Evolutionary conservation across 345 rosid genomes (phyloP).

Genomic region (Citrus reticulata): DNA sequence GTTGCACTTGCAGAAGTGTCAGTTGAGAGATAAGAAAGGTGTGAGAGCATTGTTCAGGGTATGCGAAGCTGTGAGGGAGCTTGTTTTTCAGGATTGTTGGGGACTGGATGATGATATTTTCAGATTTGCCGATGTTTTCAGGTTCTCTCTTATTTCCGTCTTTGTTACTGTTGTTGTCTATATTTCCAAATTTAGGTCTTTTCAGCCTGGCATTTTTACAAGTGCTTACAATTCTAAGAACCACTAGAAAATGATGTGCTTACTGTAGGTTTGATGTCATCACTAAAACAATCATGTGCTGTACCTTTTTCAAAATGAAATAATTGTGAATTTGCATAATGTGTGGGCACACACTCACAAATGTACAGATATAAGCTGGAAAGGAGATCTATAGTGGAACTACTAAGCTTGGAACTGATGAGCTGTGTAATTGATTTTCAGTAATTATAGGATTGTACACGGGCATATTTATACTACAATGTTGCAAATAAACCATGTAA

Average conservation of each 20-base stretch:
- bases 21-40: slow-evolving; percentile 53
- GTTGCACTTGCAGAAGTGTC: slow-evolving; percentile 80
- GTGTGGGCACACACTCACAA: neutral
- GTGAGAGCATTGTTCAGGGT: slow-evolving; percentile 67
- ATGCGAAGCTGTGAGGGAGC: slow-evolving; percentile 64
- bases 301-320: neutral
- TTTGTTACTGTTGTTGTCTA: slow-evolving; percentile 5
- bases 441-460: neutral
- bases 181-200: neutral
- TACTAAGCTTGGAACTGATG: neutral
- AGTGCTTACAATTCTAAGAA: neutral
- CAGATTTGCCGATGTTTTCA: slow-evolving; percentile 51
- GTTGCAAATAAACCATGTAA: neutral
- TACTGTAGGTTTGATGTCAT: neutral
- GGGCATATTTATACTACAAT: neutral
- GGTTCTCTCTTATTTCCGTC: slow-evolving; percentile 41
- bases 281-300: neutral
- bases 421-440: neutral
- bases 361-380: neutral
- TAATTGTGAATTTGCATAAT: neutral
- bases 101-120: slow-evolving; percentile 78
- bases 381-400: neutral
- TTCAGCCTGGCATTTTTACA: neutral
- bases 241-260: neutral
- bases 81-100: slow-evolving; percentile 86